Evolutionary conservation across 2,329 filamentous ascomycete species (phyloP).

Genomic region (Geosmithia putterillii): DNA sequence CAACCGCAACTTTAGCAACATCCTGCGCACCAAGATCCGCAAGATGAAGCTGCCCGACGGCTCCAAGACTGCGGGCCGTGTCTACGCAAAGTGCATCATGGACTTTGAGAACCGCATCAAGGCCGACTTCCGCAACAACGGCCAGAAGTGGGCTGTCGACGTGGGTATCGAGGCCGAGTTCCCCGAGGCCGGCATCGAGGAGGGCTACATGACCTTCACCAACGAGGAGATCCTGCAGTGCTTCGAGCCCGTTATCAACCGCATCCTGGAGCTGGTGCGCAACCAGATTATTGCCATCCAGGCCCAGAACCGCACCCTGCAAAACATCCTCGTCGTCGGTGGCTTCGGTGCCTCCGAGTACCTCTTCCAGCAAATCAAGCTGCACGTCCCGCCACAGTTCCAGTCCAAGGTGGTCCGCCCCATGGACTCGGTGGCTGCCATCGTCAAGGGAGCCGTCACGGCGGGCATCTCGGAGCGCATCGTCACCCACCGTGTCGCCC

Average conservation of each 20-base stretch:
- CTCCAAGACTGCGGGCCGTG: constrained; percentile 92
- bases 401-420: constrained; percentile 96
- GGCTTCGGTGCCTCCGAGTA: constrained; percentile 98
- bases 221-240: constrained; percentile 99
- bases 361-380: constrained; percentile 98
- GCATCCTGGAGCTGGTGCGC: constrained; percentile 87
- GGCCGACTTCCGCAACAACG: constrained; percentile 97
- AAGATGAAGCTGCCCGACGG: constrained; percentile 99
- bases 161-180: constrained; percentile 98
- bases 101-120: constrained; percentile 99
- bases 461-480: constrained; percentile 96
- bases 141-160: constrained; percentile 97
- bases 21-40: constrained; percentile 89
- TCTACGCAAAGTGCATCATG: constrained; percentile 99
- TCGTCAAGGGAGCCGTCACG: constrained; percentile 96
- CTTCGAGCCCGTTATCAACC: constrained; percentile 96
- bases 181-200: constrained; percentile 93
- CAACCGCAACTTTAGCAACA: constrained; percentile 97
- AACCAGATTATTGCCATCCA: constrained; percentile 99
- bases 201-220: constrained; percentile 99
- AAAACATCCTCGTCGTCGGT: constrained; percentile 95
- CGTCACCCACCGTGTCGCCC: constrained; percentile 90
- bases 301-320: constrained; percentile 83
- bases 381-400: constrained; percentile 96
- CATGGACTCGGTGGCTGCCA: constrained; percentile 97